Base-by-base conservation (phyloP, 1,284 basidiomycete genomes). In the Cutaneotrichosporon sp. region DNA sequence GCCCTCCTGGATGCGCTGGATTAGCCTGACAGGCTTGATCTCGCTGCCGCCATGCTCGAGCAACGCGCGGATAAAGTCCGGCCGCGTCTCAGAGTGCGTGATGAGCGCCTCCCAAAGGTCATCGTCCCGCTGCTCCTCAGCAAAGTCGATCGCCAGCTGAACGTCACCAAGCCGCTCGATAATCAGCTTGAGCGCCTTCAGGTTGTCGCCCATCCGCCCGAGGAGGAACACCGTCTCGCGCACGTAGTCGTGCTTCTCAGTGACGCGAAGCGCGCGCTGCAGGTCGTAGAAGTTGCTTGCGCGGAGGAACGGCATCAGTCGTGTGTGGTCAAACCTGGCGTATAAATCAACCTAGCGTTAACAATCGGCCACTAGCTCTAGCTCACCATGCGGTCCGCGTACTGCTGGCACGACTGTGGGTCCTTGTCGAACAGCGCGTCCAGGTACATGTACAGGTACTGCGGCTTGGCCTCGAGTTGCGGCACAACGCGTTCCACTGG, bases 81-180 rank as follows among this genome's bases (percentile, higher is more conserved):
- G 97, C 64, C 92, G 84, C 18, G 91, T 93, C 79, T 98, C 96
- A 0, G 96, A 96, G 75, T 99, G 98, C 65, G 85, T 87, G 22
- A 99, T 82, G 13, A 99, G 84, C 76, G 97, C 94, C 74, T 98
- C 96, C 97, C 97, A 99, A 0, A 99, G 86, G 77, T 99, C 97
- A 69, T 94, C 89, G 72, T 99, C 97, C 64, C 90, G 90, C 78
- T 98, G 96, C 77, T 98, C 95, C 75, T 96, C 96, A 0, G 95
- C 96, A 75, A 99, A 99, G 66, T 97, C 95, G 72, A 99, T 98
- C 0, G 96, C 95, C 61, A 92, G 83, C 69, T 92, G 86, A 2
- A 99, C 97, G 76, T 99, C 95, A 0, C 90, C 92, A 3, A 99
- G 83, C 14, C 94, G 86, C 76, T 98, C 94, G 67, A 99, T 98